Percentiles rank a stretch among this genome's conserved stretches.
Conservation (phyloP, 805 yeast species). For the Zygosaccharomyces lentus region DNA sequence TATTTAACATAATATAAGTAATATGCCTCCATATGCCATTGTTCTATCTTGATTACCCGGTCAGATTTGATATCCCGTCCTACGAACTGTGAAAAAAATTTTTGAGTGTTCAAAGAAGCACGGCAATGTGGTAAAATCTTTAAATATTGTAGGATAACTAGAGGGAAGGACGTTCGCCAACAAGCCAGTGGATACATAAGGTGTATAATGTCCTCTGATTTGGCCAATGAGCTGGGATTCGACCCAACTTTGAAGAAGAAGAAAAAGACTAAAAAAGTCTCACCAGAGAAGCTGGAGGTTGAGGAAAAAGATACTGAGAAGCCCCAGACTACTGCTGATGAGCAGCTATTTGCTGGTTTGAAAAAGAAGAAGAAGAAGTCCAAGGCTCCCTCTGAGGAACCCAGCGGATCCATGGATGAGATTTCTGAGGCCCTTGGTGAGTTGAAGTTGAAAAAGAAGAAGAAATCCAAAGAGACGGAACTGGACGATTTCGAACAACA, state of each 20-base stretch:
- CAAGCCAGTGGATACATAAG: not conserved
- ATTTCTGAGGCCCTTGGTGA: slow-evolving; percentile 65
- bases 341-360: slow-evolving; percentile 72
- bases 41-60: slow-evolving; percentile 12
- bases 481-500: slow-evolving; percentile 84
- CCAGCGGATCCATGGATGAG: slow-evolving; percentile 40
- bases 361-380: slow-evolving; percentile 86
- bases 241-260: slow-evolving; percentile 75
- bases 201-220: slow-evolving; percentile 28
- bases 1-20: too few species aligned
- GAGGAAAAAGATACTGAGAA: slow-evolving; percentile 35
- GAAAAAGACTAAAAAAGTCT: slow-evolving; percentile 61
- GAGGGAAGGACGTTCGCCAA: not conserved
- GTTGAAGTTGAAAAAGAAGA: slow-evolving; percentile 75
- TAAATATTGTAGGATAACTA: not conserved
- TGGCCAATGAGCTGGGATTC: slow-evolving; percentile 49
- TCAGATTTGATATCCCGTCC: not conserved
- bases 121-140: not conserved
- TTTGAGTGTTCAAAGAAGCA: slow-evolving; percentile 8
- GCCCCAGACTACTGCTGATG: slow-evolving; percentile 43
- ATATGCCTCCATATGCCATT: too few species aligned
- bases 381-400: slow-evolving; percentile 38
- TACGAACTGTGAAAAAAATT: slow-evolving; percentile 14
- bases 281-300: slow-evolving; percentile 38
- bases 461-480: slow-evolving; percentile 49